Percentiles rank a stretch among this genome's conserved stretches.
Conservation (phyloP, 805 yeast genomes). For the Yamadazyma ubonensis region DNA sequence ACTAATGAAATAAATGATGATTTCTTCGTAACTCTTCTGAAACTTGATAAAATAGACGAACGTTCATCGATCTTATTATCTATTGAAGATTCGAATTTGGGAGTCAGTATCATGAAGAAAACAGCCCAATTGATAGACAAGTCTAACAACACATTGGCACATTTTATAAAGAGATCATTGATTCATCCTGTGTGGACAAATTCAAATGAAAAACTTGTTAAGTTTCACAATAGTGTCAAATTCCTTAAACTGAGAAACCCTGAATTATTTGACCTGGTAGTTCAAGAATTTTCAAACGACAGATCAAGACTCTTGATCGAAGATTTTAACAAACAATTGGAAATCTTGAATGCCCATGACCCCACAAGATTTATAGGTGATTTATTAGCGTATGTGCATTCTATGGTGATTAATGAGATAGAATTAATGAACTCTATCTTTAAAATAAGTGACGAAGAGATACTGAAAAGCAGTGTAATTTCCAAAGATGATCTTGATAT, state of each 20-base stretch:
- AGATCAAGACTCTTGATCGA: conserved; percentile 62
- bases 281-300: conserved; percentile 63
- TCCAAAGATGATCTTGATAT: conserved; percentile 14
- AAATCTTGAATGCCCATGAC: conserved; percentile 57
- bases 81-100: conserved; percentile 64
- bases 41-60: conserved; percentile 62
- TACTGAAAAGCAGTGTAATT: conserved; percentile 6
- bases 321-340: conserved; percentile 52
- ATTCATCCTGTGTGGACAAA: conserved; percentile 30
- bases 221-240: conserved; percentile 32
- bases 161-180: conserved; percentile 34
- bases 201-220: conserved; percentile 22
- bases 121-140: conserved; percentile 50
- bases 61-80: conserved; percentile 66
- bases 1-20: conserved; percentile 46
- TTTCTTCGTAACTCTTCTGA: conserved; percentile 59
- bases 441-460: conserved; percentile 16
- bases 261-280: conserved; percentile 55
- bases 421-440: conserved; percentile 72
- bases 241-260: conserved; percentile 35
- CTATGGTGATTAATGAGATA: conserved; percentile 80
- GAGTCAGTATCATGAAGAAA: conserved; percentile 61
- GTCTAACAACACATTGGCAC: conserved; percentile 29
- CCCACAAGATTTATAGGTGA: conserved; percentile 84
- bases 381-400: conserved; percentile 82